phyloP scores from a whole-genome alignment of 768 basidiomycete genomes.

The Phanerodontia chrysosporium region DNA sequence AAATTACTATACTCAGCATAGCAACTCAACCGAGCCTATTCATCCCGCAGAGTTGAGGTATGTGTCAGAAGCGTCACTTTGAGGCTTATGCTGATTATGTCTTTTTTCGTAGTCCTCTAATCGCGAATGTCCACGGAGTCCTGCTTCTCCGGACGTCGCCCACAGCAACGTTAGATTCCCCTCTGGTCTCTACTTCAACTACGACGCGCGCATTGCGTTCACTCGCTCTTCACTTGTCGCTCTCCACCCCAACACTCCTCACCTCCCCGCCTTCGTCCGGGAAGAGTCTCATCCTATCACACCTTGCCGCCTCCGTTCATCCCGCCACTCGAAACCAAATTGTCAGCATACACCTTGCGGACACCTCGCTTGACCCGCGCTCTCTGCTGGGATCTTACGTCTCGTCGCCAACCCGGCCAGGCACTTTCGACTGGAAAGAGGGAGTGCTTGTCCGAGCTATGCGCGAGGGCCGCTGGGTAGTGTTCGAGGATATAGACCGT shows the following conservation, averaged over 20 bases:
- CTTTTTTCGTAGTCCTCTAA: slow-evolving; percentile 40
- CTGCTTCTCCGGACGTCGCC: slow-evolving; percentile 51
- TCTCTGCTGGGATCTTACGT: slow-evolving; percentile 90
- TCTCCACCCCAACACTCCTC: slow-evolving; percentile 74
- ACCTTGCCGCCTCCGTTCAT: slow-evolving; percentile 66
- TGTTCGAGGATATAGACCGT: slow-evolving; percentile 89
- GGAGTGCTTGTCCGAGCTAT: slow-evolving; percentile 89
- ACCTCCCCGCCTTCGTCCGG: slow-evolving; percentile 87
- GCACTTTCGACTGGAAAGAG: slow-evolving; percentile 95
- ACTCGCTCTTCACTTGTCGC: slow-evolving; percentile 61
- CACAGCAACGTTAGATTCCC: slow-evolving; percentile 22
- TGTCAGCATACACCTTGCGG: slow-evolving; percentile 85
- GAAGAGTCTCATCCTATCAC: slow-evolving; percentile 74
- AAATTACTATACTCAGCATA: slow-evolving; percentile 46
- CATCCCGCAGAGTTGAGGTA: slow-evolving; percentile 54
- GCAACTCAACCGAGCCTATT: slow-evolving; percentile 31
- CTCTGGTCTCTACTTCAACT: slow-evolving; percentile 62
- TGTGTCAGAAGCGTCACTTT: slow-evolving; percentile 12
- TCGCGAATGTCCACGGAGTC: slow-evolving; percentile 62
- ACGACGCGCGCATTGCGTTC: slow-evolving; percentile 52
- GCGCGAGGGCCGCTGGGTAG: slow-evolving; percentile 87
- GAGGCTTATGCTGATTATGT: not conserved
- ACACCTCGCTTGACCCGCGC: slow-evolving; percentile 92
- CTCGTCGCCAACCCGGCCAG: slow-evolving; percentile 78
- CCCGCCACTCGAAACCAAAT: slow-evolving; percentile 63